These are phyloP conservation scores for Hortiboletus flavorubellus DNA, from an alignment of 768 basidiomycete genomes.

Conservation along the genomic window DNA sequence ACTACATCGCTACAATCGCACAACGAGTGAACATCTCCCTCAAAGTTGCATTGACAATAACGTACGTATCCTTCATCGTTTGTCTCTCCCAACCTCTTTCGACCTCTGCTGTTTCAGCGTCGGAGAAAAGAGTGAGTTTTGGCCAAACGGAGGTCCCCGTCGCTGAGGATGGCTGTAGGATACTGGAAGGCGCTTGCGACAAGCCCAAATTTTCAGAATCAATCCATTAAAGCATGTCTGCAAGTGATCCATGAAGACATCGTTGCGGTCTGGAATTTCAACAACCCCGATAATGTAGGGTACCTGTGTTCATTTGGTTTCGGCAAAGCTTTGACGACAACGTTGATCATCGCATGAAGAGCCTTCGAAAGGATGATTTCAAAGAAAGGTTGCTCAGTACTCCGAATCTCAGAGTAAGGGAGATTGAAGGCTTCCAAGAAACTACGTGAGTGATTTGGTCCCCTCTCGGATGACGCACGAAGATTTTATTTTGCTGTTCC, in stretches of 20 bases:
- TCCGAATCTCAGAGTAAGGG: background rate
- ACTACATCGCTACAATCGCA: background rate
- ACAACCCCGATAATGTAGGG: background rate
- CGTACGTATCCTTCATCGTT: background rate
- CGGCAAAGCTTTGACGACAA: background rate
- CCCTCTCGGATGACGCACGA: too few relatives aligned
- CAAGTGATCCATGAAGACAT: constrained; percentile 1
- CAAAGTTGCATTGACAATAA: background rate
- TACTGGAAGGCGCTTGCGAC: background rate
- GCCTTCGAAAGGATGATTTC: background rate
- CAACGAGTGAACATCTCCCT: background rate
- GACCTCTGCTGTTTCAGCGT: background rate
- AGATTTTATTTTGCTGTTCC: background rate
- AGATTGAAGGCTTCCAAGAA: background rate
- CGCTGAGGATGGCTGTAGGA: background rate
- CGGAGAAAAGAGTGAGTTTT: background rate
- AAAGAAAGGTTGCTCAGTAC: background rate
- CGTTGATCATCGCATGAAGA: background rate
- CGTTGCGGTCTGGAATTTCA: background rate
- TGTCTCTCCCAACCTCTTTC: background rate
- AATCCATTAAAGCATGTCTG: background rate
- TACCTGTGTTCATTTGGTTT: background rate
- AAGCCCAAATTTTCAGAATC: background rate
- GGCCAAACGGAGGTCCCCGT: too few relatives aligned
- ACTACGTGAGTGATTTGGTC: background rate